Conservation (phyloP, 2,329 filamentous ascomycete genomes). For the Aspergillus puulaauensis region DNA sequence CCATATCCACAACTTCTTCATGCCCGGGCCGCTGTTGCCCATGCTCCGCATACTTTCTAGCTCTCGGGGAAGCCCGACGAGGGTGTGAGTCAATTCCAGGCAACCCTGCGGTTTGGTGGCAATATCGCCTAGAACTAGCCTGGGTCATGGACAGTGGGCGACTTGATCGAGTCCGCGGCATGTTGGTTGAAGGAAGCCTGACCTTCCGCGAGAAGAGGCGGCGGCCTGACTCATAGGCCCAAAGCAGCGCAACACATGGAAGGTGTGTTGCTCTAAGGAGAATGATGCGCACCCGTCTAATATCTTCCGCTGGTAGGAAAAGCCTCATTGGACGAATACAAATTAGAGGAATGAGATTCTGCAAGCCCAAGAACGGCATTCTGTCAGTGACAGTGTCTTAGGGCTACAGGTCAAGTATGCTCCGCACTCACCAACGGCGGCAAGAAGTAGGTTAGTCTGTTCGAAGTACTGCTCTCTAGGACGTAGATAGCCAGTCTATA, state of each 20-base stretch:
- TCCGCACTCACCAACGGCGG: slow-evolving; percentile 42
- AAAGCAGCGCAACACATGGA: slow-evolving; percentile 58
- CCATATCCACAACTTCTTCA: slow-evolving; percentile 31
- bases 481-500: slow-evolving; percentile 44
- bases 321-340: slow-evolving; percentile 58
- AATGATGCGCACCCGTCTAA: slow-evolving; percentile 57
- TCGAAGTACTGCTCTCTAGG: slow-evolving; percentile 46
- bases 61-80: slow-evolving; percentile 20
- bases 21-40: slow-evolving; percentile 22
- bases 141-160: slow-evolving; percentile 22
- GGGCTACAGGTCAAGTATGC: not conserved
- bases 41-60: slow-evolving; percentile 19
- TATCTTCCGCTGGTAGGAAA: slow-evolving; percentile 53
- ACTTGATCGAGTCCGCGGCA: slow-evolving; percentile 17
- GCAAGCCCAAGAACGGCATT: not conserved
- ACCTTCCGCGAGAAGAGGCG: slow-evolving; percentile 26
- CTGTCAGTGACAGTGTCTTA: slow-evolving; percentile 9
- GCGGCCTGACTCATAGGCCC: slow-evolving; percentile 51
- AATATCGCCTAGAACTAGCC: slow-evolving; percentile 18
- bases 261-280: slow-evolving; percentile 60
- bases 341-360: slow-evolving; percentile 61
- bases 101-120: slow-evolving; percentile 25
- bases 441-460: slow-evolving; percentile 48
- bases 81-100: slow-evolving; percentile 23
- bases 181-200: slow-evolving; percentile 23